Percentiles rank a stretch among this genome's conserved stretches.
Evolutionary conservation across 2,329 filamentous ascomycete genomes (phyloP).

Genomic region (Colletotrichum tamarilloi): DNA sequence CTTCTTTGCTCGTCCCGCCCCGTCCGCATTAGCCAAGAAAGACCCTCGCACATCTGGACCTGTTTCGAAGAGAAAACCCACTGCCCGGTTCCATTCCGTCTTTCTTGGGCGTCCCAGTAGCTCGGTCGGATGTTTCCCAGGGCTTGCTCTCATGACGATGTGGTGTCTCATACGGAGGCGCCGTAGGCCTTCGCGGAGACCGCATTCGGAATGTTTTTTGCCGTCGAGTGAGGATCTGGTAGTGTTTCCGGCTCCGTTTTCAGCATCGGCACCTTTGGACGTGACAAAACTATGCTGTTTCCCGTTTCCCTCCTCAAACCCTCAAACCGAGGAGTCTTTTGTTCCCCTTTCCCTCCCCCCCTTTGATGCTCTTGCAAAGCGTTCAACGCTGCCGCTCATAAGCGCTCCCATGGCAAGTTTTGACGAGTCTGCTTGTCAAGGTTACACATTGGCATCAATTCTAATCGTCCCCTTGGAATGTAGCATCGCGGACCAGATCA

Average conservation of each 20-base stretch:
- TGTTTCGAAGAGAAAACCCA: neutral
- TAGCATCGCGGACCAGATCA: constrained; percentile 17
- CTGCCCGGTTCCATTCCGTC: neutral
- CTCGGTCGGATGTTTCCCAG: neutral
- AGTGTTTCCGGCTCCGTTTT: constrained; percentile 11
- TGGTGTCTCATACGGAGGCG: constrained; percentile 11
- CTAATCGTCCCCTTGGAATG: neutral
- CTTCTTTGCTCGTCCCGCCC: constrained; percentile 1
- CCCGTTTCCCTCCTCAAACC: neutral
- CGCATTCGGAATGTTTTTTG: constrained; percentile 23
- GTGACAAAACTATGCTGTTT: constrained; percentile 11
- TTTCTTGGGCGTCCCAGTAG: neutral
- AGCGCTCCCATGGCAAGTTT: constrained; percentile 16
- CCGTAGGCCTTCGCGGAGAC: constrained; percentile 1
- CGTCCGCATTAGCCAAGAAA: neutral
- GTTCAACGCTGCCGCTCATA: constrained; percentile 5
- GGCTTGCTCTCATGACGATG: constrained; percentile 21
- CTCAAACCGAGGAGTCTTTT: neutral
- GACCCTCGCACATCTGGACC: neutral
- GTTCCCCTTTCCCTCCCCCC: neutral
- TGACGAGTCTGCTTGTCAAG: neutral
- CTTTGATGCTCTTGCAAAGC: neutral
- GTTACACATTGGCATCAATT: neutral
- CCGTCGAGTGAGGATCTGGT: constrained; percentile 12
- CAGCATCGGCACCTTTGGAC: neutral